phyloP scores from a whole-genome alignment of 2,329 filamentous ascomycete genomes.

The Zopfia rhizophila region DNA sequence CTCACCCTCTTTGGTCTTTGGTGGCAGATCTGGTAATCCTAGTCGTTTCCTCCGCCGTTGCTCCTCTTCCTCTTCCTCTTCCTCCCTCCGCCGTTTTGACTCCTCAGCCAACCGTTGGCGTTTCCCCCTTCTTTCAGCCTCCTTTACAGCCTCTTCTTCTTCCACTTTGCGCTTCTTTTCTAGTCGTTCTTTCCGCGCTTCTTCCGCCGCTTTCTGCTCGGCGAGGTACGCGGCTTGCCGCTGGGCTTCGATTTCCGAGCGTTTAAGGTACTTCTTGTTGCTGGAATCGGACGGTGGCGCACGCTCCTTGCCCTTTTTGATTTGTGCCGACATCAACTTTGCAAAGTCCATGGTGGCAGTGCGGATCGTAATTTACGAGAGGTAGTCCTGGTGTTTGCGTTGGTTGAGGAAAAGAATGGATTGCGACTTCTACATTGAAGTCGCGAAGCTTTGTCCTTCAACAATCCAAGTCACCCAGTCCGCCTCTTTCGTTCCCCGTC shows the following conservation, averaged over 20 bases:
- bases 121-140: conserved; percentile 80
- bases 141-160: conserved; percentile 78
- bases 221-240: conserved; percentile 79
- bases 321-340: conserved; percentile 87
- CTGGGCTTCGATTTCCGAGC: conserved; percentile 81
- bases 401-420: too few relatives aligned
- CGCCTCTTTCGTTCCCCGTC: too few relatives aligned
- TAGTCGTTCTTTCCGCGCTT: conserved; percentile 72
- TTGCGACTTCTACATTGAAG: too few relatives aligned
- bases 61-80: conserved; percentile 76
- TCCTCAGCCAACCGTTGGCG: conserved; percentile 80
- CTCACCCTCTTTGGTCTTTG: conserved; percentile 55
- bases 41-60: conserved; percentile 74
- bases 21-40: conserved; percentile 76
- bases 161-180: conserved; percentile 85
- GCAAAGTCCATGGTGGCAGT: conserved; percentile 84
- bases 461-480: too few relatives aligned
- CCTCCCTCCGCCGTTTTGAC: conserved; percentile 72
- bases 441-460: too few relatives aligned
- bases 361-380: too few relatives aligned
- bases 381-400: too few relatives aligned
- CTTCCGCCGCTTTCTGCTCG: conserved; percentile 77
- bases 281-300: conserved; percentile 41
- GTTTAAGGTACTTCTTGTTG: conserved; percentile 76
- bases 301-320: conserved; percentile 75